Conservation (phyloP, 2,329 filamentous ascomycete genomes). For the Diaporthe sp. region DNA sequence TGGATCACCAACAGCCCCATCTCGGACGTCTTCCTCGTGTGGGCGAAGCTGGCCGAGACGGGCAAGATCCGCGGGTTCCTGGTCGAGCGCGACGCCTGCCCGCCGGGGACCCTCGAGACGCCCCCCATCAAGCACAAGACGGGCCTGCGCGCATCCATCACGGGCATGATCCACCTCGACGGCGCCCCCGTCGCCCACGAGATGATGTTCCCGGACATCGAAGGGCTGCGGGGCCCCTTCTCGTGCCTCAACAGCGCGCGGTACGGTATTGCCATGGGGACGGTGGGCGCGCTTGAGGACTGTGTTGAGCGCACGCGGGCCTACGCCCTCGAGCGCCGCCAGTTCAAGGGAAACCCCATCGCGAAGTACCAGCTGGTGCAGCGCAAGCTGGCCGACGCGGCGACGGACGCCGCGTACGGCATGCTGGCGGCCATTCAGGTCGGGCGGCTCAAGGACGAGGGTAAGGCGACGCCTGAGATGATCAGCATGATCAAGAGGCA, state of each 20-base stretch:
- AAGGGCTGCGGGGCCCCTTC: constrained; percentile 90
- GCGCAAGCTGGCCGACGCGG: constrained; percentile 95
- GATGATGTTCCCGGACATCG: constrained; percentile 94
- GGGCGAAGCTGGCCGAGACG: constrained; percentile 92
- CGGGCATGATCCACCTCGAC: constrained; percentile 97
- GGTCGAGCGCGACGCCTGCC: constrained; percentile 86
- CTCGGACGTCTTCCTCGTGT: constrained; percentile 83
- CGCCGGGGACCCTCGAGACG: constrained; percentile 89
- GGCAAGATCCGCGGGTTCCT: constrained; percentile 96
- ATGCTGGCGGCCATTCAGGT: constrained; percentile 93
- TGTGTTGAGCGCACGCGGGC: constrained; percentile 83
- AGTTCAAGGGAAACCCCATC: constrained; percentile 96
- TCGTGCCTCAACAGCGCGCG: constrained; percentile 94
- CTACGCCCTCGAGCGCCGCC: constrained; percentile 92
- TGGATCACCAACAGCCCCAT: constrained; percentile 95
- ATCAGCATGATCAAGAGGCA: constrained; percentile 97
- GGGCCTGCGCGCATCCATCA: constrained; percentile 91
- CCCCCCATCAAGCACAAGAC: constrained; percentile 96
- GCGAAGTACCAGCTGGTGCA: constrained; percentile 97
- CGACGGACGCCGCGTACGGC: constrained; percentile 91
- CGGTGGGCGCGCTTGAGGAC: constrained; percentile 94
- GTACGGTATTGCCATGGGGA: constrained; percentile 93
- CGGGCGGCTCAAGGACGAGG: constrained; percentile 91
- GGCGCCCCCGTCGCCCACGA: constrained; percentile 87
- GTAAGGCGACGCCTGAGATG: constrained; percentile 92